Percentiles rank a stretch among this genome's conserved stretches.
These are phyloP conservation scores for Tricholoma sp. DNA, from an alignment of 768 basidiomycete genomes.

Conservation along the genomic window DNA sequence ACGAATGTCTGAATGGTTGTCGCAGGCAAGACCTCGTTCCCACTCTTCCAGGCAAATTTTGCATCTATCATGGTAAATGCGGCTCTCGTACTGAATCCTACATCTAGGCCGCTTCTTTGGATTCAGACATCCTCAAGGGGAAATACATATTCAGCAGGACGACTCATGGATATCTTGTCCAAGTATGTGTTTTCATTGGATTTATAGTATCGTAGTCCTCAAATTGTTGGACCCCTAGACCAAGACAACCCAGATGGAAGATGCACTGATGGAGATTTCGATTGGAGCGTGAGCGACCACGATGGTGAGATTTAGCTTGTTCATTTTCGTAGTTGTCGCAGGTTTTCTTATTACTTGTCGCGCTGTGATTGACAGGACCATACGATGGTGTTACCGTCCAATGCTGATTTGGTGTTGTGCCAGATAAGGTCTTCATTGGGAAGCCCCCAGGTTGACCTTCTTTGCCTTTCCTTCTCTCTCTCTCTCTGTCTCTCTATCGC, in stretches of 20 bases:
- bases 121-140: conserved; percentile 35
- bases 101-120: conserved; percentile 28
- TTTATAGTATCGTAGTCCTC: background rate
- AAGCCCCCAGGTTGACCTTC: background rate
- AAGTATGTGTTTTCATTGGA: conserved; percentile 9
- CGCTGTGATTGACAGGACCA: conserved; percentile 9
- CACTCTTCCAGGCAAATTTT: conserved; percentile 23
- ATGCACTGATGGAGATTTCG: conserved; percentile 18
- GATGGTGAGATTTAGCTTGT: conserved; percentile 11
- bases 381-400: conserved; percentile 13
- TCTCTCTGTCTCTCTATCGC: background rate
- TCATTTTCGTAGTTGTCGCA: no score
- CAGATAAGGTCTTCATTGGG: background rate
- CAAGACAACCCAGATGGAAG: conserved; percentile 20
- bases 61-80: background rate
- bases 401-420: conserved; percentile 5
- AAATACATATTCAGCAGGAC: conserved; percentile 33
- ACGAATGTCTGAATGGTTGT: background rate
- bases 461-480: background rate
- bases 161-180: conserved; percentile 23
- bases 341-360: background rate
- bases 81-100: background rate
- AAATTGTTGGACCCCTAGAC: conserved; percentile 2
- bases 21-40: conserved; percentile 14
- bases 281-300: conserved; percentile 20